phyloP scores from a whole-genome alignment of 495 filamentous ascomycete genomes.

The Clohesyomyces aquaticus region DNA sequence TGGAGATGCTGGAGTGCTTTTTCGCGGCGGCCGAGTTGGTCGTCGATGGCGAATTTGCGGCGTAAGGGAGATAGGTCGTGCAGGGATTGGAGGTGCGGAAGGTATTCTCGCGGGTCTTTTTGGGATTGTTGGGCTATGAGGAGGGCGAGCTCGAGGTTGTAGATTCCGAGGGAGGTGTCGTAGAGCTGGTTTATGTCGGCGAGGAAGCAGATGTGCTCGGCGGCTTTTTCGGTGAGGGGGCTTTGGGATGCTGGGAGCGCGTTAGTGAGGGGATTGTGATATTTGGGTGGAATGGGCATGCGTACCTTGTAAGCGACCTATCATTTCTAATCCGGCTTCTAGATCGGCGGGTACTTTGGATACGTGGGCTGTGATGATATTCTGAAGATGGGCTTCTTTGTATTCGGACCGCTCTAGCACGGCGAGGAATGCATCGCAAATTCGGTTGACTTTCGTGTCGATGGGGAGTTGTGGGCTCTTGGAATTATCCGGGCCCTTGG shows the following conservation, averaged over 20 bases:
- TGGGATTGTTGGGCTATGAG: slow-evolving; percentile 94
- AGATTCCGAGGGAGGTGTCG: slow-evolving; percentile 85
- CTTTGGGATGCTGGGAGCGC: slow-evolving; percentile 61
- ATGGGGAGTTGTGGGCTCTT: not conserved
- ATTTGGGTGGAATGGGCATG: not conserved
- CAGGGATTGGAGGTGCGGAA: slow-evolving; percentile 87
- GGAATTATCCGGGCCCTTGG: slow-evolving; percentile 18
- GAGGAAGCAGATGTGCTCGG: slow-evolving; percentile 96
- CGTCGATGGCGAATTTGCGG: slow-evolving; percentile 81
- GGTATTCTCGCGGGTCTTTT: slow-evolving; percentile 92
- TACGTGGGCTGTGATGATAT: slow-evolving; percentile 90
- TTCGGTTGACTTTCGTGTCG: slow-evolving; percentile 74
- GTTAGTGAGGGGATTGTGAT: slow-evolving; percentile 30
- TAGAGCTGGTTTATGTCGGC: slow-evolving; percentile 93
- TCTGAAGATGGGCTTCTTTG: slow-evolving; percentile 76
- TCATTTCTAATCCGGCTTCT: slow-evolving; percentile 78
- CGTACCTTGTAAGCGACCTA: slow-evolving; percentile 70
- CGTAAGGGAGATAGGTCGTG: slow-evolving; percentile 71
- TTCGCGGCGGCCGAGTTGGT: slow-evolving; percentile 71
- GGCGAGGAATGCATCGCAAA: slow-evolving; percentile 83
- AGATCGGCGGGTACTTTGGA: slow-evolving; percentile 91
- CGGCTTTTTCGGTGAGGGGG: slow-evolving; percentile 75
- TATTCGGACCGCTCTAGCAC: slow-evolving; percentile 58
- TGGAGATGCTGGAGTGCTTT: slow-evolving; percentile 82
- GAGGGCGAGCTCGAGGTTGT: slow-evolving; percentile 86